A percentile compares a stretch with the other conserved stretches of the same genome.
Evolutionary conservation across 345 rosid species (phyloP).

Genomic region (Diplotaxis tenuifolia): DNA sequence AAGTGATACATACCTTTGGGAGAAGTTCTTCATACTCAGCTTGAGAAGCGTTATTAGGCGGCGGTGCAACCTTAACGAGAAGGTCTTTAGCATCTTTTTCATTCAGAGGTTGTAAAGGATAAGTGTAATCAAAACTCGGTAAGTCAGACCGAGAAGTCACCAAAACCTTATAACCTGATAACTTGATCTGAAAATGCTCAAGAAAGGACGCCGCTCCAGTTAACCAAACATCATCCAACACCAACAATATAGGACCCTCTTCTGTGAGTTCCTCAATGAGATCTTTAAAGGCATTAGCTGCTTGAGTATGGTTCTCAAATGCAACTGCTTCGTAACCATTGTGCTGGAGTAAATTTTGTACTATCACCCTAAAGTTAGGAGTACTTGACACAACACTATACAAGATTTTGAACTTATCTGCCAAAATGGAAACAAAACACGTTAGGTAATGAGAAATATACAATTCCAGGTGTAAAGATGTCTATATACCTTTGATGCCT

Average conservation of each 20-base stretch:
- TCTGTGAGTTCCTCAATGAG: no score
- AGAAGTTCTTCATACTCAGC: conserved; percentile 36
- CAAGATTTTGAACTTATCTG: neutral
- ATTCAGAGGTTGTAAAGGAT: conserved; percentile 39
- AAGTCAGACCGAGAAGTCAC: conserved; percentile 58
- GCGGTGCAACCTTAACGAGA: conserved; percentile 36
- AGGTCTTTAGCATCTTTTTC: conserved; percentile 42
- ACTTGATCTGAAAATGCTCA: conserved; percentile 16
- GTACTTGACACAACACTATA: neutral
- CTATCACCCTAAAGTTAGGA: neutral
- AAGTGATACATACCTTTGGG: conserved; percentile 42
- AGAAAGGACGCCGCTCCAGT: conserved; percentile 40
- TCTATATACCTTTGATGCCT: conserved; percentile 43
- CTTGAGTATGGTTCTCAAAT: conserved; percentile 34
- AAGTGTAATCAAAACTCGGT: conserved; percentile 30
- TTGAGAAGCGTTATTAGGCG: neutral
- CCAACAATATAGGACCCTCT: conserved; percentile 39
- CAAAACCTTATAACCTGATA: conserved; percentile 47
- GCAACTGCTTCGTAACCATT: neutral
- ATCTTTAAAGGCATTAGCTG: conserved; percentile 26
- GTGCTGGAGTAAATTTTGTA: neutral
- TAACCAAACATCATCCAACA: conserved; percentile 68
- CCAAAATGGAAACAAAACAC: neutral
- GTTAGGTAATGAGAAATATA: neutral
- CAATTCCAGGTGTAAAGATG: no score